Percentiles rank a stretch among this genome's conserved stretches.
Conservation (phyloP, 2,329 filamentous ascomycete species). For the Plenodomus biglobosus region DNA sequence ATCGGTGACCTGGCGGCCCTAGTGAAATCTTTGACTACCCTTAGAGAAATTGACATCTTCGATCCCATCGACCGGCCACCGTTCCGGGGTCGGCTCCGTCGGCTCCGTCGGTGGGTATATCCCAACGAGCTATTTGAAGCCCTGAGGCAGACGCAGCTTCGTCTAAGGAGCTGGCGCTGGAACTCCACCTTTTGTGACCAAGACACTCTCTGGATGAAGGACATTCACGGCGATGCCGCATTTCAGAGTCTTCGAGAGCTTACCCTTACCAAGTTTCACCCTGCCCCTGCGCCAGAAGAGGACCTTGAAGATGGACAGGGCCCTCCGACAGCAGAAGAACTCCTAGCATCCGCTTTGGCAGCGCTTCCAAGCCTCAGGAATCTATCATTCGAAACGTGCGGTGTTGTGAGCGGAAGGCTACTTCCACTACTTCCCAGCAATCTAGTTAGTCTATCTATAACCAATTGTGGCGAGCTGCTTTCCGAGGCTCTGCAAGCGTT, state of each 20-base stretch:
- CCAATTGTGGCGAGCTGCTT: slow-evolving; percentile 75
- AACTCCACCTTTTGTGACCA: slow-evolving; percentile 52
- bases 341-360: slow-evolving; percentile 53
- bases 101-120: slow-evolving; percentile 66
- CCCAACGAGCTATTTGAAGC: slow-evolving; percentile 65
- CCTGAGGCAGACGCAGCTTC: slow-evolving; percentile 55
- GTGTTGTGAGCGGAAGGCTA: slow-evolving; percentile 67
- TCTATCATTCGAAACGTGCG: slow-evolving; percentile 74
- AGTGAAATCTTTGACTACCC: slow-evolving; percentile 64
- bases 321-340: slow-evolving; percentile 44
- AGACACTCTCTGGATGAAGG: slow-evolving; percentile 39
- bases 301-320: slow-evolving; percentile 13
- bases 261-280: slow-evolving; percentile 41
- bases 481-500: slow-evolving; percentile 67
- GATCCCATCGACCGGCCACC: slow-evolving; percentile 69
- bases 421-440: slow-evolving; percentile 68
- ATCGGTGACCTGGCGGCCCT: slow-evolving; percentile 61
- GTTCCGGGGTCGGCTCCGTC: slow-evolving; percentile 60
- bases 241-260: slow-evolving; percentile 43
- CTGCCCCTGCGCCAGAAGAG: slow-evolving; percentile 17
- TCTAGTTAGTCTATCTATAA: slow-evolving; percentile 69
- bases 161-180: slow-evolving; percentile 59
- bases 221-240: slow-evolving; percentile 50
- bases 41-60: slow-evolving; percentile 71
- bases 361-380: slow-evolving; percentile 66